Evolutionary conservation across 306 rosid species (phyloP), one percentile per base, ranked within the genome.

Genomic region (Carpinus fangiana): DNA sequence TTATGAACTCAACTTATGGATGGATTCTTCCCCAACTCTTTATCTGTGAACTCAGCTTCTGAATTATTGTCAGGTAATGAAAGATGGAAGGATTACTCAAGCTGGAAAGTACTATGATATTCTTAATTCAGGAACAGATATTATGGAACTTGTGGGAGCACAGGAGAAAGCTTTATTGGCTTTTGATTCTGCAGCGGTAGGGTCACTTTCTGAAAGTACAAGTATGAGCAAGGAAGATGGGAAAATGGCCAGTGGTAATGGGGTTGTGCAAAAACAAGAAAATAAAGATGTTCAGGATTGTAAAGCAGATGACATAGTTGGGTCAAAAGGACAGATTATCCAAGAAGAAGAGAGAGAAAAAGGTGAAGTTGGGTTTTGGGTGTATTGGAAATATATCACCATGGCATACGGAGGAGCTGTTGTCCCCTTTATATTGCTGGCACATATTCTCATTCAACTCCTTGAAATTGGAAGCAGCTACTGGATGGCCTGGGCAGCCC

Each of bases 401-500:
- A 72, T 82, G 45, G 86, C 91, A 10, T 89, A 84, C 50, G 89
- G 89, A 76, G 96, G 93, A 77, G 88, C 87, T 57, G 90, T 89
- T 67, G 84, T 87, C 50, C 96, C 96, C 21, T 56, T 89, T 62
- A 74, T 89, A 78, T 78, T 90, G 76, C 53, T 89, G 38, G 81
- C 77, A 53, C 89, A 87, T 28, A 60, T 79, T 82, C 76, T 87
- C 26, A 84, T 85, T 80, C 86, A 89, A 70, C 0, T 79, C 80
- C 82, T 89, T 73, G 91, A 84, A 82, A 87, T 90, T 74, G 90
- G 84, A 70, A 89, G 93, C 86, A 90, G 87, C 55, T 91, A 91
- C 70, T 91, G 93, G 96, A 91, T 89, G 90, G 90, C 93, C 70
- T 91, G 81, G 89, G 93, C 96, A 72, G 82, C 83, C 79, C 93